phyloP scores from a whole-genome alignment of 2,329 filamentous ascomycete genomes.

The Penicillium palitans region DNA sequence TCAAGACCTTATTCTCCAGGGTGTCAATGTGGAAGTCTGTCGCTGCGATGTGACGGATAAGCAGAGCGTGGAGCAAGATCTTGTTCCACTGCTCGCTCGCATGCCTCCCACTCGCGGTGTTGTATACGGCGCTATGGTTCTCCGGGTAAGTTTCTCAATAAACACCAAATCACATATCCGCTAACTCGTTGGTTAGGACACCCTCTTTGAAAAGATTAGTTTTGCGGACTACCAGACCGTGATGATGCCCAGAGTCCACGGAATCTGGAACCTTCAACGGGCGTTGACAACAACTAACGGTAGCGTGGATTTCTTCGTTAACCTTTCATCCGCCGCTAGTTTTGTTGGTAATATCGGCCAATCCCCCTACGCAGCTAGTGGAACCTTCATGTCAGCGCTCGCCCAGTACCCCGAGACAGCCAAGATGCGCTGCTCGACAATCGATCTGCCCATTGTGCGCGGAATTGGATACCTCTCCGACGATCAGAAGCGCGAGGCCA shows the following conservation, averaged over 20 bases:
- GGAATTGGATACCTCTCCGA: conserved; percentile 26
- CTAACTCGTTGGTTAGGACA: conserved; percentile 21
- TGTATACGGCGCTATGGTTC: conserved; percentile 51
- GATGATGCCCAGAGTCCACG: conserved; percentile 26
- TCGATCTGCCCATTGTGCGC: conserved; percentile 41
- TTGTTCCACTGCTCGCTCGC: conserved; percentile 29
- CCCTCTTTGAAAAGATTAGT: conserved; percentile 31
- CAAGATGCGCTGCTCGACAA: conserved; percentile 53
- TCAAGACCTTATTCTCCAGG: conserved; percentile 14
- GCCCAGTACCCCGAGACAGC: conserved; percentile 40
- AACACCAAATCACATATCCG: no score
- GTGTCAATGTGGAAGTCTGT: conserved; percentile 29
- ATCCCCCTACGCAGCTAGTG: conserved; percentile 58
- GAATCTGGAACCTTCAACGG: conserved; percentile 36
- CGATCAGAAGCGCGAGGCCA: conserved; percentile 22
- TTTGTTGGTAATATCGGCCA: conserved; percentile 52
- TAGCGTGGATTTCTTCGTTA: conserved; percentile 30
- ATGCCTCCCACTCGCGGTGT: conserved; percentile 44
- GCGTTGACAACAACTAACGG: conserved; percentile 15
- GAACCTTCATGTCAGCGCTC: conserved; percentile 28
- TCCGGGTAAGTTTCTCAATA: conserved; percentile 27
- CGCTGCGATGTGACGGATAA: conserved; percentile 35
- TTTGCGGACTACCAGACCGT: conserved; percentile 29
- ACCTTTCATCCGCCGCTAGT: conserved; percentile 29
- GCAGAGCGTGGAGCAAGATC: conserved; percentile 17